Evolutionary conservation across 1,284 basidiomycete genomes (phyloP), one percentile per base, ranked within the genome.

Genomic region (Pseudomicrostroma phylloplanum): DNA sequence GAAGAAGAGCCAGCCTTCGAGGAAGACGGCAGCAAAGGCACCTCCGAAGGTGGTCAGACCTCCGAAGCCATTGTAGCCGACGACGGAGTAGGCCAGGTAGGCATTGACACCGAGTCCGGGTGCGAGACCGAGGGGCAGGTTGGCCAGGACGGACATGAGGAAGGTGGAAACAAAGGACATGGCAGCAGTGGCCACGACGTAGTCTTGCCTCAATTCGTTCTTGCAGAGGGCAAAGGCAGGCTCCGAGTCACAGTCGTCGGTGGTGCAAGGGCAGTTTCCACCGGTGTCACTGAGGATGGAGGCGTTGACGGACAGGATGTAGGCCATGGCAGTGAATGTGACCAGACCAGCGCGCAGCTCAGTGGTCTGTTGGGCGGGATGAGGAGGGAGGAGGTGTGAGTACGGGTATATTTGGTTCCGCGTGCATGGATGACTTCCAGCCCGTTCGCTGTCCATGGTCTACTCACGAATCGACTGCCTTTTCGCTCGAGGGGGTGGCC

Each of bases 41-140:
- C 92, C 87, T 21, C 84, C 82, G 78, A 91, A 93, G 2, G 86
- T 83, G 69, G 91, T 87, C 56, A 85, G 83, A 21, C 91, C 91
- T 23, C 84, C 51, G 13, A 23, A 77, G 9, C 89, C 89, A 69
- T 90, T 87, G 80, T 86, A 87, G 8, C 91, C 91, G 53, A 92
- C 91, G 49, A 92, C 86, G 19, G 89, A 90, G 81, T 90, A 92
- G 19, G 91, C 84, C 79, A 93, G 92, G 87, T 92, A 92, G 26
- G 90, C 90, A 77, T 92, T 92, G 46, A 91, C 81, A 71, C 73
- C 72, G 46, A 78, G 70, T 62, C 79, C 80, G n/a, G 79, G 81
- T 11, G 82, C 82, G 25, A 83, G 77, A 62, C 88, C 90, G 21
- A 93, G 85, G 0, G 90, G 90, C 57, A 93, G 82, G 78, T 93